Evolutionary conservation across 257 asterid genomes (phyloP).

Genomic region (Solanum verrucosum): DNA sequence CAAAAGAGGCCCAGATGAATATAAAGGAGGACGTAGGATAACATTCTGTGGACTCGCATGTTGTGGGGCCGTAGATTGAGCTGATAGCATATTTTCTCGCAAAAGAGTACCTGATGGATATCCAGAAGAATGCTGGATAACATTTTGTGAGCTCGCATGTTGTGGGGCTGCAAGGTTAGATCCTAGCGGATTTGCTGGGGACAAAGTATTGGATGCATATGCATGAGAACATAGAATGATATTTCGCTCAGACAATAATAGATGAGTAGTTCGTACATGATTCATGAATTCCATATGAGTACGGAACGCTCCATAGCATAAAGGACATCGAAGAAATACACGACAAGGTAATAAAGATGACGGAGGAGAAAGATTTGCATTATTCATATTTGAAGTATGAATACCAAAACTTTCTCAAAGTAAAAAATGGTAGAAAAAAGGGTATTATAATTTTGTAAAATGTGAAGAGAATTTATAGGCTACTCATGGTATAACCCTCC

Average conservation of each 20-base stretch:
- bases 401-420: neutral
- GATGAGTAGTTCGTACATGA: neutral
- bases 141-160: neutral
- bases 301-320: neutral
- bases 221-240: neutral
- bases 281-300: neutral
- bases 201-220: neutral
- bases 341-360: neutral
- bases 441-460: neutral
- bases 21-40: neutral
- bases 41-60: neutral
- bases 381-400: neutral
- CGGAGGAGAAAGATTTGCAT: neutral
- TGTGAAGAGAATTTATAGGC: neutral
- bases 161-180: neutral
- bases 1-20: neutral
- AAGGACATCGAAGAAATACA: neutral
- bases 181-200: neutral
- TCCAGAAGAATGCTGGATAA: neutral
- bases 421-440: neutral
- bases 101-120: neutral
- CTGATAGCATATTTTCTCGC: neutral
- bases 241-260: neutral
- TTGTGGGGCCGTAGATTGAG: neutral
- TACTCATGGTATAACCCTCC: neutral